Evolutionary conservation across 106 monocot species (phyloP).

Genomic region (Dendrobium nobile): DNA sequence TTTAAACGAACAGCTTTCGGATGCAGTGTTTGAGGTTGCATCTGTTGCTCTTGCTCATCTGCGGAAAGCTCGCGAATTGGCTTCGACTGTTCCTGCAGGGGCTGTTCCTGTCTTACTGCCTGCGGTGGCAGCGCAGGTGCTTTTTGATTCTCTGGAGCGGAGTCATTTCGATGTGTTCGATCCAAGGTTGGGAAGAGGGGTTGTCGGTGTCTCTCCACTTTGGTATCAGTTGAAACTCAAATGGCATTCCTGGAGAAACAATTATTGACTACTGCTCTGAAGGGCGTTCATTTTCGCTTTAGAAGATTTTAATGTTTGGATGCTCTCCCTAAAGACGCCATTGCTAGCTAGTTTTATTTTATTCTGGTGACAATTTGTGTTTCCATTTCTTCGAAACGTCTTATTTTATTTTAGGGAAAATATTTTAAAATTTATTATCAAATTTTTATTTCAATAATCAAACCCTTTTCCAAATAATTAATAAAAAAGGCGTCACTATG

Average conservation of each 20-base stretch:
- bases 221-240: conserved; percentile 91
- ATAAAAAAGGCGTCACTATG: too few relatives aligned
- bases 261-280: conserved; percentile 32
- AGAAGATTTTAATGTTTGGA: background rate
- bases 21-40: conserved; percentile 75
- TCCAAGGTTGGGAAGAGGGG: conserved; percentile 61
- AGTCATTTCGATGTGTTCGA: conserved; percentile 83
- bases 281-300: background rate
- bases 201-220: conserved; percentile 67
- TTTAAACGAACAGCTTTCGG: conserved; percentile 39
- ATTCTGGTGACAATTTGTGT: too few relatives aligned
- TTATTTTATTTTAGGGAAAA: too few relatives aligned
- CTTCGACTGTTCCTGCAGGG: conserved; percentile 40
- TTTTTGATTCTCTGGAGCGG: conserved; percentile 51
- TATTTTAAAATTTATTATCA: too few relatives aligned
- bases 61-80: conserved; percentile 58
- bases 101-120: conserved; percentile 64
- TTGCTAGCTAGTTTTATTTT: too few relatives aligned
- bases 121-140: conserved; percentile 69
- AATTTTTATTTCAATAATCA: too few relatives aligned
- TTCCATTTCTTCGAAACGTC: too few relatives aligned
- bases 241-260: conserved; percentile 72
- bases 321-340: too few relatives aligned
- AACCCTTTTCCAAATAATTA: too few relatives aligned
- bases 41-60: conserved; percentile 54